Evolutionary conservation across 257 asterid genomes (phyloP), one percentile per base, ranked within the genome.

Genomic region (Primulina eburnea): DNA sequence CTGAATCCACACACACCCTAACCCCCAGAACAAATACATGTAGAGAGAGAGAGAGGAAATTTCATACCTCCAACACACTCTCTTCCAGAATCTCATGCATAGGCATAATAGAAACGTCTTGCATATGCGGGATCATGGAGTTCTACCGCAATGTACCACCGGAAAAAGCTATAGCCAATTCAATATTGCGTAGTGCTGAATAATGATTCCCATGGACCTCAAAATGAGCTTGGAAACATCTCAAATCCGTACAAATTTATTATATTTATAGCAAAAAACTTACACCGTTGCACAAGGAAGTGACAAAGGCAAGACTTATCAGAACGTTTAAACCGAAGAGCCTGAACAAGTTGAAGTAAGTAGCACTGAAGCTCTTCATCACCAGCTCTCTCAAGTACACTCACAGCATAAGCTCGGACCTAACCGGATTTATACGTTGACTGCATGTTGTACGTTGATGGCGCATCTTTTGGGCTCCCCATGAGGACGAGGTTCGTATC

Each of bases 351-450:
- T 84, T 93, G 99, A 80, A 93, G 97, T 35, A 93, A 90, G 85
- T 93, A 93, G 75, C 99, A 93, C 76, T 90, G 97, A 71, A 93
- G 99, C 84, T 93, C 99, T 83, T 90, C 99, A 81, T 93, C 96
- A 80, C 88, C 99, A 78, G 99, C 99, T 82, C 95, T 89, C 83
- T 87, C 91, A 72, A 93, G 95, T 70, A 93, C 99, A 76, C 89
- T 90, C 66, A 90, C 98, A 47, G 97, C 99, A 81, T 90, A 93
- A 69, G 99, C 96, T 47, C 97, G 96, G 73, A 90, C 97, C n/a
- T n/a, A n/a, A n/a, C n/a, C n/a, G n/a, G n/a, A n/a, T n/a, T n/a
- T n/a, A n/a, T n/a, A n/a, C n/a, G n/a, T n/a, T n/a, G n/a, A n/a
- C n/a, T n/a, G n/a, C n/a, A n/a, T n/a, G n/a, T n/a, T n/a, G n/a